Percentiles rank a stretch among this genome's conserved stretches.
These are phyloP conservation scores for Eucommia ulmoides DNA, from an alignment of 257 asterid species.

Conservation along the genomic window DNA sequence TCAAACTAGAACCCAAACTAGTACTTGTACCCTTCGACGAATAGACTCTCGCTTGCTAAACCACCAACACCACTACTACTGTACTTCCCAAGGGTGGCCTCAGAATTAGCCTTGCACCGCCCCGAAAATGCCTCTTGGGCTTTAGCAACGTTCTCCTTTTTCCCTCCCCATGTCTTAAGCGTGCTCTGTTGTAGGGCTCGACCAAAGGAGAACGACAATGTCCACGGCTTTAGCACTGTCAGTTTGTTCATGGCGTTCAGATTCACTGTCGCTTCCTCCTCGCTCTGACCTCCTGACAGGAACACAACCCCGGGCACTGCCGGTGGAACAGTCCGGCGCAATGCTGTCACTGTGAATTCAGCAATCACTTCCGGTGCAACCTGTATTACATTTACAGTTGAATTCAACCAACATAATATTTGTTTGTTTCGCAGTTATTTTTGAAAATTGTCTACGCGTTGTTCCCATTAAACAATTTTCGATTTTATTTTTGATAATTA, in stretches of 20 bases:
- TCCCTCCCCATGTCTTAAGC: conserved; percentile 69
- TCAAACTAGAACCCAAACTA: too few species aligned
- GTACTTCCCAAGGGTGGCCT: conserved; percentile 62
- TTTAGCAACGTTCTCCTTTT: conserved; percentile 56
- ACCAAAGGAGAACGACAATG: conserved; percentile 66
- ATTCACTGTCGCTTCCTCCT: conserved; percentile 70
- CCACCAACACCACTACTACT: conserved; percentile 42
- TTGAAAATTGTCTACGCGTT: too few species aligned
- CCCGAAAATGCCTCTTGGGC: conserved; percentile 56
- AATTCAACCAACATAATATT: too few species aligned
- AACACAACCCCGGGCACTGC: conserved; percentile 89
- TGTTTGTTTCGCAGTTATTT: too few species aligned
- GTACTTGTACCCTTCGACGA: conserved; percentile 49
- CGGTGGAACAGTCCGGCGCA: conserved; percentile 69
- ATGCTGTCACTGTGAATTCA: conserved; percentile 56
- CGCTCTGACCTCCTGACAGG: conserved; percentile 86
- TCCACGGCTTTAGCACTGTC: conserved; percentile 69
- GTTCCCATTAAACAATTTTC: too few species aligned
- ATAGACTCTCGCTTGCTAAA: conserved; percentile 58
- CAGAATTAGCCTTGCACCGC: conserved; percentile 77
- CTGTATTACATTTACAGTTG: conserved; percentile 10
- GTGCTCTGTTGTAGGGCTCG: conserved; percentile 80
- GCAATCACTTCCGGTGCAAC: conserved; percentile 67
- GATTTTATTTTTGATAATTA: too few species aligned
- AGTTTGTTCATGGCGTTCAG: conserved; percentile 65